Evolutionary conservation across 2,329 filamentous ascomycete species (phyloP).

Genomic region (Chrysoporthe puriensis): DNA sequence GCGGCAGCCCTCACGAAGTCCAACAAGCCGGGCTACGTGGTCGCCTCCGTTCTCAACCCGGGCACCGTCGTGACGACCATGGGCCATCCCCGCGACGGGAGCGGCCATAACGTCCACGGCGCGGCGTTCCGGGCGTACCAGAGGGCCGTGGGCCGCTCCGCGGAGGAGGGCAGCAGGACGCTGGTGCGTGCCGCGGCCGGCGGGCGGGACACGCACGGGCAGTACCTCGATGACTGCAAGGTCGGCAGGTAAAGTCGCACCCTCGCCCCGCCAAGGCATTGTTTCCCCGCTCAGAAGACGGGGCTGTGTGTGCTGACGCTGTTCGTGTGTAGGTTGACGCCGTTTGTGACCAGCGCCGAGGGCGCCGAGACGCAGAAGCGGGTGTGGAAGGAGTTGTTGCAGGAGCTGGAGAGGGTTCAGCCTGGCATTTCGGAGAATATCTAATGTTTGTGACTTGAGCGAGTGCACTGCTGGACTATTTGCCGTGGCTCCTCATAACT

Average conservation of each 20-base stretch:
- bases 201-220: constrained; percentile 39
- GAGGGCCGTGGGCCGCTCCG: neutral
- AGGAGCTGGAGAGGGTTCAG: neutral
- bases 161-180: constrained; percentile 47
- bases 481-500: too few species aligned
- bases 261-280: too few species aligned
- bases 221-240: constrained; percentile 41
- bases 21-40: constrained; percentile 34
- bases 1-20: neutral
- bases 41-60: constrained; percentile 38
- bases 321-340: neutral
- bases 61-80: constrained; percentile 35
- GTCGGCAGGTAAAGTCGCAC: constrained; percentile 34
- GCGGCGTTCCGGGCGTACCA: neutral
- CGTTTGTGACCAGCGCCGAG: neutral
- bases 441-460: too few species aligned
- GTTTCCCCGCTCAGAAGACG: too few species aligned
- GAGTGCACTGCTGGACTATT: too few species aligned
- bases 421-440: neutral
- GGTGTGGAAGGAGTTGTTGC: neutral
- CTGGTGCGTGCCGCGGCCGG: constrained; percentile 38
- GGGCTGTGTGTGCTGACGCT: neutral
- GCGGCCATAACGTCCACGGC: neutral
- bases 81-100: constrained; percentile 6
- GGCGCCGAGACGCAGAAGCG: neutral